Conservation (phyloP, 2,329 filamentous ascomycete species). For the Neopestalotiopsis sp. region DNA sequence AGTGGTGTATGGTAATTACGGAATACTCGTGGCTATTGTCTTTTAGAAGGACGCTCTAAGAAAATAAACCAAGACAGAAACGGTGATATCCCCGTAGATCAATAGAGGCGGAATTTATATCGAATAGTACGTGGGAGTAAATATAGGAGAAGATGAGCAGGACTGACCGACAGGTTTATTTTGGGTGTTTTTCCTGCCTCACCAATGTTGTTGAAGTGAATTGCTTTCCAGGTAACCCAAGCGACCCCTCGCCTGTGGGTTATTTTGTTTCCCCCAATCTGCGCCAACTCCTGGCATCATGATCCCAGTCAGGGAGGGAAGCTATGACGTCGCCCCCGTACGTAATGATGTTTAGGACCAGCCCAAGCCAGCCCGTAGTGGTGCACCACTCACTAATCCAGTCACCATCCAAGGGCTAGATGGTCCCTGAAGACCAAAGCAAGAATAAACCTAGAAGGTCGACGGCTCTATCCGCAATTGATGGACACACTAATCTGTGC, state of each 20-base stretch:
- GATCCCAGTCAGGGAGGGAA: neutral
- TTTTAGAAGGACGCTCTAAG: neutral
- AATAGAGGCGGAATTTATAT: neutral
- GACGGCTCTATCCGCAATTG: neutral
- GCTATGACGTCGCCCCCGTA: slow-evolving; percentile 5
- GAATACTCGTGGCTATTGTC: neutral
- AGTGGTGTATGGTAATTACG: neutral
- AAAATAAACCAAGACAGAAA: neutral
- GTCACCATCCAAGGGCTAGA: neutral
- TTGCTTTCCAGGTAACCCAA: neutral
- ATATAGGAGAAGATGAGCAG: neutral
- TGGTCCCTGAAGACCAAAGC: neutral
- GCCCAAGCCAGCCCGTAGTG: neutral
- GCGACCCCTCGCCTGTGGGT: neutral
- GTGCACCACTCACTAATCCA: neutral
- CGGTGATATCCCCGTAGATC: neutral
- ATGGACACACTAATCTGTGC: neutral
- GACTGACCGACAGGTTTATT: neutral
- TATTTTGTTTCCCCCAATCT: neutral
- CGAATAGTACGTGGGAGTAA: neutral
- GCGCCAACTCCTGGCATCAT: neutral
- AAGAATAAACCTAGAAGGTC: neutral
- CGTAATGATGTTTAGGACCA: neutral
- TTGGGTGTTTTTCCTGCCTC: neutral
- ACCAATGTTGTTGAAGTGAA: neutral